Evolutionary conservation across 139 green algal genomes (phyloP).

Genomic region (Nannochloris sp.): DNA sequence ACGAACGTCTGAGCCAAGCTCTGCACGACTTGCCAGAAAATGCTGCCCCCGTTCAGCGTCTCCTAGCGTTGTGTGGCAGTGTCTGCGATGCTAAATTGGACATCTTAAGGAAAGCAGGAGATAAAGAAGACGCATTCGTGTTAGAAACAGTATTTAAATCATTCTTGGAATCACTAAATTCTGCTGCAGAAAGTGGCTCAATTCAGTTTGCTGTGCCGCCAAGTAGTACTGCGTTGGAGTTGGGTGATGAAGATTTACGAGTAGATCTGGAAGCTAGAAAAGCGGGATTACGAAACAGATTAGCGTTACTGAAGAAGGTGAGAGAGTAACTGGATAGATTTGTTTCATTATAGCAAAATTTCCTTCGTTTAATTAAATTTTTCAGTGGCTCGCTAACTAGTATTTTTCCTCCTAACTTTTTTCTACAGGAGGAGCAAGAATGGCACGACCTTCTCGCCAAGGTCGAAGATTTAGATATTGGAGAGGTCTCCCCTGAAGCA

Average conservation of each 20-base stretch:
- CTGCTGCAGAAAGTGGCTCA: not conserved
- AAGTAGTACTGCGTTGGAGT: not conserved
- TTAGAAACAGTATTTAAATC: not conserved
- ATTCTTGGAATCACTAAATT: constrained; percentile 10
- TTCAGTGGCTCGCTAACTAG: not conserved
- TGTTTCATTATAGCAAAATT: not conserved
- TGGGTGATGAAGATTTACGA: not conserved
- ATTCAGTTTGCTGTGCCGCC: constrained; percentile 3
- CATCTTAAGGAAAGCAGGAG: not conserved
- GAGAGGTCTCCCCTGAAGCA: not conserved
- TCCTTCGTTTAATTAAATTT: not conserved
- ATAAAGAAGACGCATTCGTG: not conserved
- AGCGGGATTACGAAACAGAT: constrained; percentile 19
- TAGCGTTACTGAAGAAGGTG: constrained; percentile 27
- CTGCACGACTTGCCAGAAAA: constrained; percentile 5
- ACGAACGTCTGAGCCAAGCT: constrained; percentile 1
- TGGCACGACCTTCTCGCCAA: constrained; percentile 27
- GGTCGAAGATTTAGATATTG: constrained; percentile 10
- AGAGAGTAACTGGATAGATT: too few species aligned
- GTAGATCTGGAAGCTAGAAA: constrained; percentile 36
- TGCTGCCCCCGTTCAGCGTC: not conserved
- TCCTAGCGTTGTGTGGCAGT: constrained; percentile 5
- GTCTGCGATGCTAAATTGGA: constrained; percentile 9
- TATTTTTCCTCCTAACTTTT: not conserved
- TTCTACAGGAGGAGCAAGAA: constrained; percentile 31